Conservation (phyloP, 2,329 filamentous ascomycete genomes). For the Aspergillus fischeri region DNA sequence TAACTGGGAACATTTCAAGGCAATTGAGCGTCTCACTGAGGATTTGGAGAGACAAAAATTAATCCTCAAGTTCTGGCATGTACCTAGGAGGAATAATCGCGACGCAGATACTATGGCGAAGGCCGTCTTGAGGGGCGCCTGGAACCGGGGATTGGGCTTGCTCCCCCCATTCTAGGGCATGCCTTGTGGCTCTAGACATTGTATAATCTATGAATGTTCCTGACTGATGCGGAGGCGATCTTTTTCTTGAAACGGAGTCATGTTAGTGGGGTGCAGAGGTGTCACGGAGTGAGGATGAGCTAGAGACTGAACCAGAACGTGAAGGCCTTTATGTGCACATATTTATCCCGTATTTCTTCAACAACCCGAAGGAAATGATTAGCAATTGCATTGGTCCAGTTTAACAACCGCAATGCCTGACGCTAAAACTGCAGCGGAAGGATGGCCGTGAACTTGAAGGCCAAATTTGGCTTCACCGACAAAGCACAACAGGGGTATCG, state of each 20-base stretch:
- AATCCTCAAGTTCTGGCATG: neutral
- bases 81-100: neutral
- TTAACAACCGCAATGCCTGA: too few species aligned
- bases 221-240: neutral
- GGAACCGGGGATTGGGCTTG: neutral
- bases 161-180: neutral
- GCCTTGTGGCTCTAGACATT: neutral
- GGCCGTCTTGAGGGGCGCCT: neutral
- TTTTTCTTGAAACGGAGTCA: neutral
- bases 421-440: neutral
- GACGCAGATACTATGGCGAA: conserved; percentile 2
- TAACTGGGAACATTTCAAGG: neutral
- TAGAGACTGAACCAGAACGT: neutral
- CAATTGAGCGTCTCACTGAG: neutral
- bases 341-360: neutral
- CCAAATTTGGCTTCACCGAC: neutral
- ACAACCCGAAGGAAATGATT: neutral
- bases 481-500: neutral
- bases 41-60: neutral
- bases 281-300: neutral
- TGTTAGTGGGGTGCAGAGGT: neutral
- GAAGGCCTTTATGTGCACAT: neutral
- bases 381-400: neutral
- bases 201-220: neutral
- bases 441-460: neutral